Conservation (phyloP, 1,284 basidiomycete genomes). For the Microstroma glucosiphilum region DNA sequence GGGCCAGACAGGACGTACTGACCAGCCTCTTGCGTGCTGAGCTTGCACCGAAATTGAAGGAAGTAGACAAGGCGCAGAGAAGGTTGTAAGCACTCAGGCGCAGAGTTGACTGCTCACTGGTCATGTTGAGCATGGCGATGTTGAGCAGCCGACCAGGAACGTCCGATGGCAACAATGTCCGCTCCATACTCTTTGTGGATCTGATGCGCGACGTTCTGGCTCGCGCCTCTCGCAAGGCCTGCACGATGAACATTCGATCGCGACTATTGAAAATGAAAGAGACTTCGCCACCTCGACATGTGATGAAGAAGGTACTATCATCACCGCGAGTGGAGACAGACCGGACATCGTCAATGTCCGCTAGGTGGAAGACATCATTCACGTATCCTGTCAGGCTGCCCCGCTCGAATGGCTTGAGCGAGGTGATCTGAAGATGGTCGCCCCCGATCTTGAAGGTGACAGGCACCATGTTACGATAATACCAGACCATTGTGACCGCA, state of each 20-base stretch:
- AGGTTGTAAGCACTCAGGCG: conserved; percentile 43
- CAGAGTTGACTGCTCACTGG: conserved; percentile 31
- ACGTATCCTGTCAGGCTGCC: conserved; percentile 18
- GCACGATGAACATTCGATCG: conserved; percentile 40
- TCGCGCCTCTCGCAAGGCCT: conserved; percentile 42
- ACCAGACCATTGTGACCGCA: conserved; percentile 44
- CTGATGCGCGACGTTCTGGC: conserved; percentile 36
- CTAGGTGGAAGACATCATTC: conserved; percentile 43
- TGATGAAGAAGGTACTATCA: conserved; percentile 46
- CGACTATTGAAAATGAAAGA: conserved; percentile 44
- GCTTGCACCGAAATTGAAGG: conserved; percentile 44
- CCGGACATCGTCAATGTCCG: conserved; percentile 45
- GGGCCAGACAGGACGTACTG: conserved; percentile 34
- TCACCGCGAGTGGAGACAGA: conserved; percentile 42
- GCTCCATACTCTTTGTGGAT: conserved; percentile 26
- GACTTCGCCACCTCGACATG: conserved; percentile 36
- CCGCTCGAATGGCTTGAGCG: conserved; percentile 21
- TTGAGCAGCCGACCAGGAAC: conserved; percentile 46
- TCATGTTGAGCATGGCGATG: conserved; percentile 49
- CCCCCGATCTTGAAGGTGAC: conserved; percentile 38
- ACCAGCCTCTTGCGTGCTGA: conserved; percentile 38
- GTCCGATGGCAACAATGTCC: conserved; percentile 37
- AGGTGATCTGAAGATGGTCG: conserved; percentile 41
- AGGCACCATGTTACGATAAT: conserved; percentile 39
- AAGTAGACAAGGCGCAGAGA: conserved; percentile 43